These are phyloP conservation scores for Pseudogymnoascus sp. DNA, from an alignment of 2,329 filamentous ascomycete species.

Conservation along the genomic window DNA sequence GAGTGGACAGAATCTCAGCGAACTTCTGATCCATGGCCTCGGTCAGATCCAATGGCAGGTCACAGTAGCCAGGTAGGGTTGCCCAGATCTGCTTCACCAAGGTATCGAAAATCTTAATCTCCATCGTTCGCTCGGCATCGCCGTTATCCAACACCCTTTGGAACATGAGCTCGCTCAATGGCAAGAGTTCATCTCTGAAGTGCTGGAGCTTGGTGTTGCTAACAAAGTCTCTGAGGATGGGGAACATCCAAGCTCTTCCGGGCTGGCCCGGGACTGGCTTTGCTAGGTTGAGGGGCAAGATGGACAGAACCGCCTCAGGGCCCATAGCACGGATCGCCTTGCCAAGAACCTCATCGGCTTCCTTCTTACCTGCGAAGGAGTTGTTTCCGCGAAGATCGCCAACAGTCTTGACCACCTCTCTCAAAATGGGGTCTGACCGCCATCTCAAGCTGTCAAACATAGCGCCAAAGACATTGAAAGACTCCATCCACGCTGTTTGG, in stretches of 20 bases:
- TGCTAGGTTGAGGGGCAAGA: slow-evolving; percentile 79
- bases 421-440: slow-evolving; percentile 72
- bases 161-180: slow-evolving; percentile 83
- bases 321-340: slow-evolving; percentile 87
- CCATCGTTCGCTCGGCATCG: slow-evolving; percentile 79
- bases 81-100: slow-evolving; percentile 95
- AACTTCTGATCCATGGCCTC: slow-evolving; percentile 79
- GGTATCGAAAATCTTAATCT: slow-evolving; percentile 96
- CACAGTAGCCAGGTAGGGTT: slow-evolving; percentile 87
- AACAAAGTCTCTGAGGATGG: slow-evolving; percentile 80
- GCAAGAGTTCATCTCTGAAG: slow-evolving; percentile 80
- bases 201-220: slow-evolving; percentile 82
- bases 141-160: slow-evolving; percentile 81
- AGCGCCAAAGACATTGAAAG: slow-evolving; percentile 79
- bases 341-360: slow-evolving; percentile 84
- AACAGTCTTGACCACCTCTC: slow-evolving; percentile 67
- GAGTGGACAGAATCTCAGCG: slow-evolving; percentile 82
- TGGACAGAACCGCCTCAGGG: slow-evolving; percentile 71
- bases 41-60: slow-evolving; percentile 72
- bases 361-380: slow-evolving; percentile 87
- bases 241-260: slow-evolving; percentile 90
- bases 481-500: slow-evolving; percentile 89
- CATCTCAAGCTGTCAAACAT: slow-evolving; percentile 84
- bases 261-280: slow-evolving; percentile 70
- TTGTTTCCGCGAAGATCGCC: slow-evolving; percentile 84